A percentile compares a stretch with the other conserved stretches of the same genome.
These are phyloP conservation scores for Aureobasidium pullulans DNA, from an alignment of 2,329 filamentous ascomycete genomes.

Conservation along the genomic window DNA sequence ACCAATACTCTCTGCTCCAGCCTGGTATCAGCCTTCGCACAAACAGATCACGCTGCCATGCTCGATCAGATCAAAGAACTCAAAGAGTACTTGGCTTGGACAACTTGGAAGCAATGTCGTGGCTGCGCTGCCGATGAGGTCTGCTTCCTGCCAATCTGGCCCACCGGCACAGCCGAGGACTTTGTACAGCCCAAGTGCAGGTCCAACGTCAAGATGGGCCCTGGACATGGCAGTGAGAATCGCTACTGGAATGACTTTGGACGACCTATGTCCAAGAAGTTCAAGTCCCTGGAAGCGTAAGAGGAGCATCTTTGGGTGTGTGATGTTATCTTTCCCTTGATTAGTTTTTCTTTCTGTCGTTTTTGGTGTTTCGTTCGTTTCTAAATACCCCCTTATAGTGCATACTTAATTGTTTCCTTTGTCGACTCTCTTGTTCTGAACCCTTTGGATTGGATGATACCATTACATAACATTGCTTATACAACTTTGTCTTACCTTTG, in stretches of 20 bases:
- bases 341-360: too few species aligned
- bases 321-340: too few species aligned
- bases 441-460: too few species aligned
- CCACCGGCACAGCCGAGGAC: slow-evolving; percentile 48
- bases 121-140: slow-evolving; percentile 49
- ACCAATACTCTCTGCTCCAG: slow-evolving; percentile 28
- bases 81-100: slow-evolving; percentile 49
- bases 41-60: slow-evolving; percentile 20
- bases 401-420: too few species aligned
- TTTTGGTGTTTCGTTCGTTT: too few species aligned
- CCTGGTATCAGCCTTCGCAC: slow-evolving; percentile 22
- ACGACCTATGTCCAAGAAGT: not conserved
- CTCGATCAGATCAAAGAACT: slow-evolving; percentile 33
- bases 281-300: not conserved
- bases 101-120: slow-evolving; percentile 51
- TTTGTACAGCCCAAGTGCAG: slow-evolving; percentile 43
- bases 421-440: too few species aligned
- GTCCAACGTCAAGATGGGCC: slow-evolving; percentile 21
- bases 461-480: too few species aligned
- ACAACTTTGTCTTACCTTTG: too few species aligned
- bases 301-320: not conserved
- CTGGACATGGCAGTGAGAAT: not conserved
- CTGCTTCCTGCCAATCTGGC: slow-evolving; percentile 60
- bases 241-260: slow-evolving; percentile 21
- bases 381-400: too few species aligned